Evolutionary conservation across 805 yeast genomes (phyloP), one percentile per base, ranked within the genome.

Genomic region (Spencermartinsiella europaea): DNA sequence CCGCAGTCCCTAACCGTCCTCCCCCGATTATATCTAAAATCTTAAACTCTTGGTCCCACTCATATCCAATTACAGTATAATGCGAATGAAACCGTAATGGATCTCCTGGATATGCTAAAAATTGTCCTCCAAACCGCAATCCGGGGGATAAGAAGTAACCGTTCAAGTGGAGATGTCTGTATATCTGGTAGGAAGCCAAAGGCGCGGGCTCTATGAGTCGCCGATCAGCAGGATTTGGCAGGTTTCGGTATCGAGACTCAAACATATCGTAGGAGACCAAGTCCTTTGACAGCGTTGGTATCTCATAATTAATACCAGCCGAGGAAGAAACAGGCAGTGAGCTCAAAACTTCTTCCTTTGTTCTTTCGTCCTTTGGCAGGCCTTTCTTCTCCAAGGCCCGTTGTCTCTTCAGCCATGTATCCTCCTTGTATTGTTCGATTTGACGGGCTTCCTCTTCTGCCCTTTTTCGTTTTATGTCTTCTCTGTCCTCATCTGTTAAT

Each of bases 1-100:
- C 98, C 1, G 90, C 83, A 0, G 97, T 89, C 1, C 96, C 96
- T 42, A 91, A 66, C 54, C 99, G 72, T 0, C 98, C 97, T n/a
- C 95, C 87, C 33, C 83, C 81, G 0, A 88, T 79, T 14, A 90
- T 62, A 36, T 78, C 78, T 36, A 76, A 58, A 34, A 88, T 58
- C 1, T 76, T 76, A 20, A 84, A 72, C 50, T 76, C 74, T 41
- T 79, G 75, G 31, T 75, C 73, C 52, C 75, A 68, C 21, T 64
- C 66, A 12, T 71, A 53, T 0, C 80, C 71, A 40, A 77, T 76
- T 2, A 86, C 84, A 3, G 86, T 81, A 52, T 81, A 71, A 63
- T 91, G 96, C 2, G 97, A 85, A 65, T 91, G 99, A 59, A 79
- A 93, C 40, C 93, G 65, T 45, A 91, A 68, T 5, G 98, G 95